These are phyloP conservation scores for Ampelomyces quisqualis DNA, from an alignment of 2,329 filamentous ascomycete species.

Conservation along the genomic window DNA sequence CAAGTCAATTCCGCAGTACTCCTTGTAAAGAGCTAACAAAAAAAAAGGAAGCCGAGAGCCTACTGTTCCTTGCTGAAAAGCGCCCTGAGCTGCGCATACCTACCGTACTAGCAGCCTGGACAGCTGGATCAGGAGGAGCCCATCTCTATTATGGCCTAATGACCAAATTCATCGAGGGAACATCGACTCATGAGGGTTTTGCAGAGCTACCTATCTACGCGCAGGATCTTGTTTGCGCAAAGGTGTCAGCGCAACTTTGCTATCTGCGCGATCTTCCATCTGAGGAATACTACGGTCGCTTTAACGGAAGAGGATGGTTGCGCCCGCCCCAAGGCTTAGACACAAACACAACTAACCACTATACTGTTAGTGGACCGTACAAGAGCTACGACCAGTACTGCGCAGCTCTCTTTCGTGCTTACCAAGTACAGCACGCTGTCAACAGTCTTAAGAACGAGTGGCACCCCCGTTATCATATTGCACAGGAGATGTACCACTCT, in stretches of 20 bases:
- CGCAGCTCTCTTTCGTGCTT: neutral
- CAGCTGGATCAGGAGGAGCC: neutral
- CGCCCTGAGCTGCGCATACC: neutral
- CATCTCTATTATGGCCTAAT: neutral
- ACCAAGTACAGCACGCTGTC: neutral
- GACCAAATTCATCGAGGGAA: neutral
- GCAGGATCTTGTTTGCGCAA: neutral
- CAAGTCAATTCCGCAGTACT: neutral
- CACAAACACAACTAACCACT: neutral
- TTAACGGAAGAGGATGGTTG: neutral
- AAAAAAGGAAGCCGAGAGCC: neutral
- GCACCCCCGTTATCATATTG: too few relatives aligned
- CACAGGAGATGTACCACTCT: too few relatives aligned
- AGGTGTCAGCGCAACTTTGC: neutral
- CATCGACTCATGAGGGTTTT: neutral
- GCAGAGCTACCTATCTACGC: neutral
- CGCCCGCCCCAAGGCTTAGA: neutral
- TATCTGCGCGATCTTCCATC: neutral
- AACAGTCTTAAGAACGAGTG: too few relatives aligned
- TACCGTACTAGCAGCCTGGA: neutral
- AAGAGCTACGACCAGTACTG: neutral
- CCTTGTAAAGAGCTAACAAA: neutral
- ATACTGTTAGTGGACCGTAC: neutral
- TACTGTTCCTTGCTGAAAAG: neutral
- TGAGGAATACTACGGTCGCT: neutral